Conservation (phyloP, 495 filamentous ascomycete species). For the Xeromyces bisporus region DNA sequence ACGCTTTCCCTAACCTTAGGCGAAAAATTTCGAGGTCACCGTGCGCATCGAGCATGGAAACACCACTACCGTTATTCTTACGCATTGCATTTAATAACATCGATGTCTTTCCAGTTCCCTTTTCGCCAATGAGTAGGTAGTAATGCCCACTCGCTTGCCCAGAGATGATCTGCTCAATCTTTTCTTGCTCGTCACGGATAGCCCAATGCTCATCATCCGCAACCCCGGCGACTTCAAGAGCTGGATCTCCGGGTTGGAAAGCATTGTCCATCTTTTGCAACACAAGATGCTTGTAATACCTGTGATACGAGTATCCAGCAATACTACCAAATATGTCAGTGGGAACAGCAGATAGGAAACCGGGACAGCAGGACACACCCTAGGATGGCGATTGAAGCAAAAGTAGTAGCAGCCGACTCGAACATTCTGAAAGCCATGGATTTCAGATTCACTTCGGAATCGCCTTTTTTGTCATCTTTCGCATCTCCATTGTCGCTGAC, state of each 20-base stretch:
- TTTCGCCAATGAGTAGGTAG: slow-evolving; percentile 85
- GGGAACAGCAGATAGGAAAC: not conserved
- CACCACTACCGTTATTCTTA: slow-evolving; percentile 69
- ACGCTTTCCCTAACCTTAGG: slow-evolving; percentile 72
- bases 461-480: slow-evolving; percentile 5
- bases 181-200: slow-evolving; percentile 56
- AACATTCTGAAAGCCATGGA: slow-evolving; percentile 58
- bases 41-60: slow-evolving; percentile 90
- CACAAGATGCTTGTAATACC: slow-evolving; percentile 77
- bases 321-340: slow-evolving; percentile 25
- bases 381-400: slow-evolving; percentile 69
- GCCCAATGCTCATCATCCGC: slow-evolving; percentile 69
- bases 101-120: slow-evolving; percentile 87
- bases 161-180: slow-evolving; percentile 60
- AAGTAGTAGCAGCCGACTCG: slow-evolving; percentile 70
- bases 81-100: slow-evolving; percentile 93
- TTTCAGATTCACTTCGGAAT: slow-evolving; percentile 20
- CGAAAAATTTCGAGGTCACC: slow-evolving; percentile 91
- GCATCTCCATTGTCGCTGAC: slow-evolving; percentile 14
- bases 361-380: slow-evolving; percentile 38
- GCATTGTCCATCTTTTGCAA: slow-evolving; percentile 82
- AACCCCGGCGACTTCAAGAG: slow-evolving; percentile 71
- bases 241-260: slow-evolving; percentile 85
- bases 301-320: slow-evolving; percentile 72
- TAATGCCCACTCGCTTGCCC: slow-evolving; percentile 63